phyloP scores from a whole-genome alignment of 345 rosid genomes.

The Acer yangbiense region DNA sequence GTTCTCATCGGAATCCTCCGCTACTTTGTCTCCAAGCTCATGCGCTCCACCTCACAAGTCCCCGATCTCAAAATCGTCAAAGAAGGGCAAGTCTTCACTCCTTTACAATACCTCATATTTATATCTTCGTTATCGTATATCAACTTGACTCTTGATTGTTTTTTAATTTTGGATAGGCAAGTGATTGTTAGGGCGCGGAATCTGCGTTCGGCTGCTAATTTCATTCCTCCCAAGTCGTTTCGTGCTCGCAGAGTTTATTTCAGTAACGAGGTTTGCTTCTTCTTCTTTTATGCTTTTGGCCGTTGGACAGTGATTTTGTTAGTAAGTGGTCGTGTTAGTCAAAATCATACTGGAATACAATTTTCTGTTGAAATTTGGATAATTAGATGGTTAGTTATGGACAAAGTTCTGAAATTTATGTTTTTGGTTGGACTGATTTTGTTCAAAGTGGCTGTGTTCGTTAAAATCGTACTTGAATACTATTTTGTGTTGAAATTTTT shows the following conservation, averaged over 20 bases:
- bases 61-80: constrained; percentile 82
- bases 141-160: background rate
- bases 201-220: constrained; percentile 86
- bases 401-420: background rate
- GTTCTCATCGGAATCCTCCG: constrained; percentile 92
- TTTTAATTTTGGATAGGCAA: constrained; percentile 50
- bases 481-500: background rate
- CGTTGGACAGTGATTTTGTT: too few species aligned
- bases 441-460: background rate
- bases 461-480: background rate
- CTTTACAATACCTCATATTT: background rate
- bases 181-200: constrained; percentile 84
- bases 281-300: too few species aligned
- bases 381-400: background rate
- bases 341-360: too few species aligned
- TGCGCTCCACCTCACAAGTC: constrained; percentile 74
- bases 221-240: constrained; percentile 80
- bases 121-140: background rate
- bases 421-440: background rate
- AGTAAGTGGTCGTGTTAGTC: too few species aligned
- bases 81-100: constrained; percentile 63
- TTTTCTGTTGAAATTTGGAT: too few species aligned
- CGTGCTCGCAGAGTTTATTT: constrained; percentile 81
- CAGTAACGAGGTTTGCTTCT: constrained; percentile 72
- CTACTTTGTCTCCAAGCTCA: constrained; percentile 81